phyloP scores from a whole-genome alignment of 1,284 basidiomycete genomes.

The Lentinus polychrous region DNA sequence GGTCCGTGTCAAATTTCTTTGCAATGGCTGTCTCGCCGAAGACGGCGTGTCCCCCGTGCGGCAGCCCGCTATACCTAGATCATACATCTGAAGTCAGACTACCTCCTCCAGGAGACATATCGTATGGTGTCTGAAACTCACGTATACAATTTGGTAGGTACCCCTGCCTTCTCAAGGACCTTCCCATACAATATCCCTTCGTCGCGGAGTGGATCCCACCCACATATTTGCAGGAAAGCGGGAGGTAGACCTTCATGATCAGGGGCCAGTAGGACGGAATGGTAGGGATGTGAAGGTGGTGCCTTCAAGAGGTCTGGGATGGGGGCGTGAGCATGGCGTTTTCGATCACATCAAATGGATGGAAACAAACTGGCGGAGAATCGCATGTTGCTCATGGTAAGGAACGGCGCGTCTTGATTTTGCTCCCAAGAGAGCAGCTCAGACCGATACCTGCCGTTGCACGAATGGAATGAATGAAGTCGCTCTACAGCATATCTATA shows the following conservation, averaged over 20 bases:
- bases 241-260: constrained; percentile 12
- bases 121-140: constrained; percentile 6
- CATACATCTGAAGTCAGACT: no score
- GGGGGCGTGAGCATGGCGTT: neutral
- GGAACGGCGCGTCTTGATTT: constrained; percentile 6
- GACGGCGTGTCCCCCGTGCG: neutral
- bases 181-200: constrained; percentile 14
- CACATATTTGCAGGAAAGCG: constrained; percentile 11
- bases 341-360: neutral
- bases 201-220: constrained; percentile 15
- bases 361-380: neutral
- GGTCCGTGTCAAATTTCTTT: neutral
- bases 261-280: constrained; percentile 7
- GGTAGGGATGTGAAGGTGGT: constrained; percentile 4
- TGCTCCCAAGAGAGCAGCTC: constrained; percentile 8
- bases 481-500: no score
- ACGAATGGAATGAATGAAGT: neutral
- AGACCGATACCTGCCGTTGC: constrained; percentile 4
- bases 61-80: neutral
- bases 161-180: constrained; percentile 10
- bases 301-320: neutral
- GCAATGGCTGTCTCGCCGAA: neutral
- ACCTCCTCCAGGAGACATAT: no score
- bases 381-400: neutral
- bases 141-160: constrained; percentile 11